Base-by-base conservation (phyloP, 2,329 filamentous ascomycete genomes). In the Juglanconis oblonga region DNA sequence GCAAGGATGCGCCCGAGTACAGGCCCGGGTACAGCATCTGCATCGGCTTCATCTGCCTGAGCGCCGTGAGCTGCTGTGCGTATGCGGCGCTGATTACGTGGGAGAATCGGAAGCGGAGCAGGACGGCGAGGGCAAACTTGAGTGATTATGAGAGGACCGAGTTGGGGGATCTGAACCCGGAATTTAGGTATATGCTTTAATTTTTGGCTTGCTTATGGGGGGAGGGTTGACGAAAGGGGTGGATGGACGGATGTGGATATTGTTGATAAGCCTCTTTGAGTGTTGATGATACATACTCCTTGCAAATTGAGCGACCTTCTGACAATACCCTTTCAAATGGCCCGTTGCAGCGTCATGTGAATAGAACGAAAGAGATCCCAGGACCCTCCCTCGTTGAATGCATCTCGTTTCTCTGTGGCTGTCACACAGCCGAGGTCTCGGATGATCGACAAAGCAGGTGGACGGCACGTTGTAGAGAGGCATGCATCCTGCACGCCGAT, bases 11-110 rank as follows among this genome's bases (percentile, higher is more conserved):
- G 2, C 91, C 90, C 0, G 71, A 74, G 50, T 96, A 88, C 73
- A 82, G 77, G 6, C 86, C 81, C 1, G 93, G 92, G 0, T 96
- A 95, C 74, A 82, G 81, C 57, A 92, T 97, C 64, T 89, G 86
- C 69, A 80, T 96, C 5, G 85, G 81, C 0, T 96, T 96, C 68
- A 82, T 88, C 8, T 82, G 84, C 54, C 70, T 97, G 35, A 88
- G 87, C 56, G 85, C 84, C 14, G 66, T 87, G 3, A 79, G 83
- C 10, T 89, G 86, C 66, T 71, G 77, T 14, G 58, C 80, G 0
- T 94, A 94, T 69, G 83, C 81, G 2, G 64, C 81, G 4, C 81
- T 80, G 2, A 86, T 89, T 61, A 74, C 73, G 65, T 71, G 72
- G 63, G 81, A 87, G 71, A 94, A 94, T 70, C 78, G 77, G 66